These are phyloP conservation scores for Talaromyces albobiverticillius DNA, from an alignment of 2,329 filamentous ascomycete species.

Conservation along the genomic window DNA sequence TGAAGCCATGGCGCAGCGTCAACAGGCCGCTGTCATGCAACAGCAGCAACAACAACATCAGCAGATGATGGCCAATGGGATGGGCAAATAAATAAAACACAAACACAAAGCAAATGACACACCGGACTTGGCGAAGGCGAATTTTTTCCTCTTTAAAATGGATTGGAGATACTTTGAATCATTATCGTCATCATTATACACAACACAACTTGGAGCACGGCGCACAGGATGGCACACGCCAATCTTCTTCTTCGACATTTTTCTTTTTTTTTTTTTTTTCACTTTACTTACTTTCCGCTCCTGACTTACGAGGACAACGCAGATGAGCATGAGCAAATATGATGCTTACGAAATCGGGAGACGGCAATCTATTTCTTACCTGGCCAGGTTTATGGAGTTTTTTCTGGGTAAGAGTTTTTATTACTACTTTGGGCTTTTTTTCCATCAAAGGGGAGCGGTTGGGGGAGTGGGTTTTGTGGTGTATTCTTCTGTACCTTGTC, in stretches of 20 bases:
- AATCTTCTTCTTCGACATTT: constrained; percentile 17
- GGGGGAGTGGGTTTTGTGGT: neutral
- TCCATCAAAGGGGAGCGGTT: neutral
- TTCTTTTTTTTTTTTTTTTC: constrained; percentile 17
- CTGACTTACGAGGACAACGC: neutral
- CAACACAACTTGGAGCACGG: constrained; percentile 1
- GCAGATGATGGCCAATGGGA: constrained; percentile 42
- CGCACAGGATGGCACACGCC: neutral
- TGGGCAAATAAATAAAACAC: constrained; percentile 28
- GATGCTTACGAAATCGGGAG: constrained; percentile 7
- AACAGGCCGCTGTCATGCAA: constrained; percentile 11
- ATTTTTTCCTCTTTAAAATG: constrained; percentile 2
- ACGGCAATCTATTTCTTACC: neutral
- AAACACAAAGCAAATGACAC: neutral
- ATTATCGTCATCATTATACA: constrained; percentile 9
- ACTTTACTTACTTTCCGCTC: neutral
- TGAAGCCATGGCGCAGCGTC: constrained; percentile 27
- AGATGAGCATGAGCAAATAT: constrained; percentile 6
- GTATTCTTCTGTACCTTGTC: neutral
- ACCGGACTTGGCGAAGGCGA: neutral
- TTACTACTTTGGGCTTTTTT: neutral
- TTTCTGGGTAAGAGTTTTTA: constrained; percentile 11
- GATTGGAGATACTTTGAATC: neutral
- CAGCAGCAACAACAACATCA: constrained; percentile 35
- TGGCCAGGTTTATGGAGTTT: constrained; percentile 16